phyloP scores from a whole-genome alignment of 495 filamentous ascomycete genomes.

The Neurospora hispaniola region DNA sequence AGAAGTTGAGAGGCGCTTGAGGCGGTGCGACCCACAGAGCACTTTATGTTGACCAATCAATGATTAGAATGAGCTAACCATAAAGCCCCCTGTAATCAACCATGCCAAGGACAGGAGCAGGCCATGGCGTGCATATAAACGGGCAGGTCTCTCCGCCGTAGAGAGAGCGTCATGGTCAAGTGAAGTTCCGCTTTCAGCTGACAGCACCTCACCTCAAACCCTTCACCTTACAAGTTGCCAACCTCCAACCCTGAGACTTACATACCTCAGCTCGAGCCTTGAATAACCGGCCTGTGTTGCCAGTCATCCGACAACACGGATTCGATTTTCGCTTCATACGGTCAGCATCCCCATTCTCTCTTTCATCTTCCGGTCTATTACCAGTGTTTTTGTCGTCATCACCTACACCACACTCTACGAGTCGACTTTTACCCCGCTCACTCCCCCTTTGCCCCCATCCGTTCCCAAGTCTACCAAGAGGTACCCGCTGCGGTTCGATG shows the following conservation, averaged over 20 bases:
- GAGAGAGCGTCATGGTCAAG: not conserved
- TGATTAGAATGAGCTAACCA: too few relatives aligned
- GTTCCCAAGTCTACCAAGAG: not conserved
- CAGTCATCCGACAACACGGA: not conserved
- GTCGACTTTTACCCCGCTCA: not conserved
- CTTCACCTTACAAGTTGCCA: not conserved
- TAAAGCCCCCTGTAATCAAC: constrained; percentile 7
- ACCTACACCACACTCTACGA: not conserved
- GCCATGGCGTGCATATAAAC: constrained; percentile 17
- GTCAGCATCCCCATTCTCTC: not conserved
- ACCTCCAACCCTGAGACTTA: not conserved
- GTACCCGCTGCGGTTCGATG: not conserved
- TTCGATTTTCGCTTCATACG: not conserved
- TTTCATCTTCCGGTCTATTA: not conserved
- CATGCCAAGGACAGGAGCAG: constrained; percentile 1
- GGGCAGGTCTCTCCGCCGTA: constrained; percentile 8
- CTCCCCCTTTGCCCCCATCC: not conserved
- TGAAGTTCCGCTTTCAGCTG: constrained; percentile 5
- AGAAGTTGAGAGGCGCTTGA: constrained; percentile 1
- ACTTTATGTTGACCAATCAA: constrained; percentile 3
- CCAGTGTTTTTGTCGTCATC: not conserved
- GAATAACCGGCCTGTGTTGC: not conserved
- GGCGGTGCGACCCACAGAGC: constrained; percentile 8
- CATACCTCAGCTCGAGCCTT: not conserved
- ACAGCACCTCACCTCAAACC: not conserved